Evolutionary conservation across 2,329 filamentous ascomycete genomes (phyloP).

Genomic region (Fusarium penzigii): DNA sequence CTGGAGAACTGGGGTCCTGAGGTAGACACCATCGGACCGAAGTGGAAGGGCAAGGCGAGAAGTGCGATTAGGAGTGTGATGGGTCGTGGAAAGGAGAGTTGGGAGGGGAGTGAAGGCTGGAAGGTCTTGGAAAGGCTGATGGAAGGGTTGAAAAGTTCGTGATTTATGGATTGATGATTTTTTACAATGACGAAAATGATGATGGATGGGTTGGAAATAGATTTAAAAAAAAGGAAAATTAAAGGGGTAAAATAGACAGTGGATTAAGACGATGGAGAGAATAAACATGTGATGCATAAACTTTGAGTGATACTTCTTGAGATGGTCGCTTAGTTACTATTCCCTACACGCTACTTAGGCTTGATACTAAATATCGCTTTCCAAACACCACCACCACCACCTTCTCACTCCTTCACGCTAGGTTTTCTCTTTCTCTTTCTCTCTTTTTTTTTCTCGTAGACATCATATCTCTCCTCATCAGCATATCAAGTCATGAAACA

Average conservation of each 20-base stretch:
- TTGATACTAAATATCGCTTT: no score
- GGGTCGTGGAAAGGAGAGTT: slow-evolving; percentile 76
- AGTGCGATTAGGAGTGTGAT: slow-evolving; percentile 82
- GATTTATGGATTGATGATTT: not conserved
- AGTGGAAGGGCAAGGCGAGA: slow-evolving; percentile 87
- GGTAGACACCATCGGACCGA: slow-evolving; percentile 68
- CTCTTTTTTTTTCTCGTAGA: no score
- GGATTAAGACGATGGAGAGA: not conserved
- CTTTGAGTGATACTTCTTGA: no score
- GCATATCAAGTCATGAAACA: no score
- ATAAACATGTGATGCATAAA: not conserved
- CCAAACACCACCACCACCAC: no score
- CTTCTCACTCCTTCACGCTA: no score
- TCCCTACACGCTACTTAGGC: no score
- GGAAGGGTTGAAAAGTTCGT: slow-evolving; percentile 51
- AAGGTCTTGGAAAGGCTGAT: slow-evolving; percentile 57
- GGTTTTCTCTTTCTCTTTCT: no score
- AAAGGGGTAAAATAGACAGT: slow-evolving; percentile 4
- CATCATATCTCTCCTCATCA: no score
- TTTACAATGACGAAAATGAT: no score
- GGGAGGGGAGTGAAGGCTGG: slow-evolving; percentile 78
- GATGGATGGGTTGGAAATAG: not conserved
- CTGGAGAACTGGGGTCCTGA: slow-evolving; percentile 77
- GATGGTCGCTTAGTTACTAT: no score
- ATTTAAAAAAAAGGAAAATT: not conserved